phyloP scores from a whole-genome alignment of 345 rosid genomes.

The Salix brachista region DNA sequence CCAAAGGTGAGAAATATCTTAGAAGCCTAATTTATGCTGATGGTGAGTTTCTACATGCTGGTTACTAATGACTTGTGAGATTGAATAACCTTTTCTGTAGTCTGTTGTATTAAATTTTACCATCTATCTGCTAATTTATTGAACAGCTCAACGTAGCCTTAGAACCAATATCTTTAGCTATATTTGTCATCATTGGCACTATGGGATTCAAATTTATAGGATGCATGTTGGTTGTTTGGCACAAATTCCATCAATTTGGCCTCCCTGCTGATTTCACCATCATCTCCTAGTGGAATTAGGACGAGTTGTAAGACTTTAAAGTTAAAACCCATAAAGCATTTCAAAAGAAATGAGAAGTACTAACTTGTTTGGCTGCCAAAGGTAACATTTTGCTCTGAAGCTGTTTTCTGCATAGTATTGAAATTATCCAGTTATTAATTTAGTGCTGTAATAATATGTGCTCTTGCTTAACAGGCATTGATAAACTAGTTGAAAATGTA shows the following conservation, averaged over 20 bases:
- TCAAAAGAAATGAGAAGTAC: neutral
- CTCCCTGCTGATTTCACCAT: neutral
- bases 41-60: neutral
- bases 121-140: neutral
- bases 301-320: neutral
- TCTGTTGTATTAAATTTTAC: no score
- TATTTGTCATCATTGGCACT: neutral
- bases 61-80: no score
- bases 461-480: no score
- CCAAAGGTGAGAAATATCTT: constrained; percentile 35
- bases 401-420: no score
- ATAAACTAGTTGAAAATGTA: no score
- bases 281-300: neutral
- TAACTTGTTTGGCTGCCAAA: neutral
- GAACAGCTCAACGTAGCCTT: neutral
- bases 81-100: no score
- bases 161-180: neutral
- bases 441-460: no score
- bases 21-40: neutral
- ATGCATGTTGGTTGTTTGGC: neutral
- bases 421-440: no score
- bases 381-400: neutral
- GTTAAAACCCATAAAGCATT: neutral
- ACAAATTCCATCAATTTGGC: neutral
- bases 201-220: neutral